Base-by-base conservation (phyloP, 169 alveolate genomes). In the Babesia divergens region DNA sequence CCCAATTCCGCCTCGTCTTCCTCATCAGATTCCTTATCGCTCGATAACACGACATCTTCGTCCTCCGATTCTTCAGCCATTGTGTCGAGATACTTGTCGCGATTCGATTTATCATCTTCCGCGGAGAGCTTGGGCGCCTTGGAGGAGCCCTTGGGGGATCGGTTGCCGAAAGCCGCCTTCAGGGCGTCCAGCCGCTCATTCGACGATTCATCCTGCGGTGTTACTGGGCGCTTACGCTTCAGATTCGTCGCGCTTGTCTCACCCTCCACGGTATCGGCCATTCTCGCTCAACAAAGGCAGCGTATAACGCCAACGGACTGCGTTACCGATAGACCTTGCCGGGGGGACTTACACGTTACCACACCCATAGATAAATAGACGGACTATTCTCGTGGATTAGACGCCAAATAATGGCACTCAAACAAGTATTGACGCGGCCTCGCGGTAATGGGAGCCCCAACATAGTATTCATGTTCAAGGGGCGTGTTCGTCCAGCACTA, bases 11-110 rank as follows among this genome's bases (percentile, higher is more conserved):
- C 82, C 47, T 69, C 91, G 6, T 80, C 86, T 16, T 60, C 58
- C 34, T 76, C 83, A 18, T 71, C 87, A 14, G 71, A 43, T 3
- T 66, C 83, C 55, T 59, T 51, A 43, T 4, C 80, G 11, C 52
- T 50, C 0, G 65, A 69, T 1, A 51, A 74, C 0, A 43, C 58
- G 5, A 38, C 72, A 2, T 64, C 83, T 9, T 43, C 75, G 9
- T 77, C 82, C 18, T 87, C 89, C 0, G 82, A 65, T 62, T 76
- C 85, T 26, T 76, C 85, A 22, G 85, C 85, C 85, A 76, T 76
- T 16, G 85, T 76, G 55, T 76, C 85, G 16, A 76, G 66, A 20
- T 65, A 76, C 43, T 67, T 76, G 1, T 34, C 79, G 16, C 72
- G 72, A 28, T 1, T 26, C 6, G 18, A 26, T 38, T 26, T 9